phyloP scores from a whole-genome alignment of 768 basidiomycete genomes.

The Punctularia strigosozonata region DNA sequence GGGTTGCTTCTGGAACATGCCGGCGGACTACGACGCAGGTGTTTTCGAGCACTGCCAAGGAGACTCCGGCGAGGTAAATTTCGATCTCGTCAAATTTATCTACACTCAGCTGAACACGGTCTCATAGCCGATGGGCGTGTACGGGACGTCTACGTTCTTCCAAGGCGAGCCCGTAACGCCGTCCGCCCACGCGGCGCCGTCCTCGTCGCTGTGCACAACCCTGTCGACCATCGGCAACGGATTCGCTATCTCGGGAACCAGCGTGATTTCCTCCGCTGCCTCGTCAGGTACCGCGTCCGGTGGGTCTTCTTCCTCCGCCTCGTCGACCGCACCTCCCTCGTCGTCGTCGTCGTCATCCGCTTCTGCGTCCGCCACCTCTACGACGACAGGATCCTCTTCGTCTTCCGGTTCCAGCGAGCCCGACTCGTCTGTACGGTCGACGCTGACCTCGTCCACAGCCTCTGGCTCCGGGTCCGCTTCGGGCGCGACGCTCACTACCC shows the following conservation, averaged over 20 bases:
- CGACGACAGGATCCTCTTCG: neutral
- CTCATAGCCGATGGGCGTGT: constrained; percentile 52
- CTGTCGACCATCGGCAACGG: constrained; percentile 40
- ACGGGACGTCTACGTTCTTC: constrained; percentile 55
- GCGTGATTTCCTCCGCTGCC: neutral
- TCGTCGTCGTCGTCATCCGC: neutral
- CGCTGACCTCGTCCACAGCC: too few relatives aligned
- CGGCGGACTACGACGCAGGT: constrained; percentile 32
- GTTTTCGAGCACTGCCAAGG: constrained; percentile 39
- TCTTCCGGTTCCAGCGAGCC: too few relatives aligned
- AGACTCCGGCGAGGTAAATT: constrained; percentile 35
- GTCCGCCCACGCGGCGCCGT: constrained; percentile 39
- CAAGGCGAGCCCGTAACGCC: constrained; percentile 50
- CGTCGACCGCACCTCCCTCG: neutral
- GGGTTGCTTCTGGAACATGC: constrained; percentile 57
- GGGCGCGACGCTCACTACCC: too few relatives aligned
- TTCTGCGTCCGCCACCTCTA: neutral
- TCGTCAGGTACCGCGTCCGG: neutral
- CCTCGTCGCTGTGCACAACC: constrained; percentile 49
- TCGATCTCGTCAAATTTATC: constrained; percentile 3
- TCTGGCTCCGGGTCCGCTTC: too few relatives aligned
- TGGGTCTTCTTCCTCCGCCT: neutral
- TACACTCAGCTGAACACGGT: too few relatives aligned
- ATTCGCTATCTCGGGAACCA: neutral
- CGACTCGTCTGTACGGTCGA: too few relatives aligned